Base-by-base conservation (phyloP, 768 basidiomycete genomes). In the Leccinum variicolor region DNA sequence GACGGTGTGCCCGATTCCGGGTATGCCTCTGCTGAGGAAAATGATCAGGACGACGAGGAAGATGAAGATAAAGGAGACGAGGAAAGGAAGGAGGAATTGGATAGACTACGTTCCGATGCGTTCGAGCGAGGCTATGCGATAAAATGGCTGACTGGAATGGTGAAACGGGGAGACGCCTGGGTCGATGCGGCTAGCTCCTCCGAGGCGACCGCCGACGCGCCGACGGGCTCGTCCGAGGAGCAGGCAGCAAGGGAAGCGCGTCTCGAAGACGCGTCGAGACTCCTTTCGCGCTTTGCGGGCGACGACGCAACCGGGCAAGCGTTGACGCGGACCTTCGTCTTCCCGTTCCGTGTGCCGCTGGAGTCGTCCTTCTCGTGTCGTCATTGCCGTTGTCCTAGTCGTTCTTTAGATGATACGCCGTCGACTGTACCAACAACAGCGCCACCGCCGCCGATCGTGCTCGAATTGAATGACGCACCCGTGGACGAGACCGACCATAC, bases 1-100 rank as follows among this genome's bases (percentile, higher is more conserved):
- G 71, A 66, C 9, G 73, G 73, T 17, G 77, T 82, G 3, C 84
- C 84, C 1, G 89, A 92, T 70, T 90, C 89, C 11, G 90, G 90
- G 34, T 91, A 91, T 61, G 90, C 87, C 6, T 89, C 87, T 41
- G 86, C 84, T 25, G 85, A 85, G 52, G 85, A 83, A 50, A 84
- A 85, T 1, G 81, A 81, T 1, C 79, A 78, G 2, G 72, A 73
- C 8, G 62, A 67, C 1, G 64, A 70, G 46, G 28, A 46, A 31
- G 23, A 57, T 14, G 43, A 26, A 72, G 68, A 25, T 23, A 34
- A 25, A 21, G 55, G 26, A 36, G 55, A 66, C 2, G 64, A 72
- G 50, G 31, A 54, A 1, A 28, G n/a, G 2, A 53, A 47, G 9
- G 74, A 73, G 10, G 70, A 67, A 52, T 55, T 79, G 15, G 79